Evolutionary conservation across 2,329 filamentous ascomycete species (phyloP), one percentile per base, ranked within the genome.

Genomic region (Myriosclerotinia duriaeana): DNA sequence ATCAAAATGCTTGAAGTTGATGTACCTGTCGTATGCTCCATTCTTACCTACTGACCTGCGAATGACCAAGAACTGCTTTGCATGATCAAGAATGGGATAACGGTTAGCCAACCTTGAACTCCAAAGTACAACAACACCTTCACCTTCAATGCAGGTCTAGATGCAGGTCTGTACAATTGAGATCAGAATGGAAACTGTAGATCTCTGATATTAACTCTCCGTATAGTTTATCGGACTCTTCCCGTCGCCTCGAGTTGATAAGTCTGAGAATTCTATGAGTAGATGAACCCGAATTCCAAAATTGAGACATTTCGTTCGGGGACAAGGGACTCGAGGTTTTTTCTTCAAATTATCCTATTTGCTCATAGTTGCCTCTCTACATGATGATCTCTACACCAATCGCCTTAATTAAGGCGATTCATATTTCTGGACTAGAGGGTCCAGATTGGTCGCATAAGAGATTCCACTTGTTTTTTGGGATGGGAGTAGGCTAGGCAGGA

Each of bases 61-160:
- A 59, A 20, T 48, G 30, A 30, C 42, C 52, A 56, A 64, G 38
- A 64, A 64, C 36, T 17, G 36, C 58, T 55, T 54, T 55, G 53
- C 62, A 40, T 64, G 62, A 46, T 64, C 30, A 64, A 55, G 52
- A 64, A 64, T 64, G 62, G 53, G 62, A 64, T 64, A 46, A 46
- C 53, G 50, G 42, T 42, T 48, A 36, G 52, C 20, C 20, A 34
- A n/a, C 60, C 48, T 42, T 30, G 36, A 20, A 34, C 11, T 15
- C 30, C 12, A 53, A 34, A 44, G 50, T 58, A 58, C 34, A 58
- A 58, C 62, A 36, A 48, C 48, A 38, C 15, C 12, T 14, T 58
- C 53, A 38, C 11, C 46, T 54, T 17, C 30, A 64, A 64, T 58
- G 62, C 62, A 64, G 62, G 62, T 56, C 62, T 64, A 56, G 62